Base-by-base conservation (phyloP, 2,329 filamentous ascomycete species). In the Lachnellula willkommii region DNA sequence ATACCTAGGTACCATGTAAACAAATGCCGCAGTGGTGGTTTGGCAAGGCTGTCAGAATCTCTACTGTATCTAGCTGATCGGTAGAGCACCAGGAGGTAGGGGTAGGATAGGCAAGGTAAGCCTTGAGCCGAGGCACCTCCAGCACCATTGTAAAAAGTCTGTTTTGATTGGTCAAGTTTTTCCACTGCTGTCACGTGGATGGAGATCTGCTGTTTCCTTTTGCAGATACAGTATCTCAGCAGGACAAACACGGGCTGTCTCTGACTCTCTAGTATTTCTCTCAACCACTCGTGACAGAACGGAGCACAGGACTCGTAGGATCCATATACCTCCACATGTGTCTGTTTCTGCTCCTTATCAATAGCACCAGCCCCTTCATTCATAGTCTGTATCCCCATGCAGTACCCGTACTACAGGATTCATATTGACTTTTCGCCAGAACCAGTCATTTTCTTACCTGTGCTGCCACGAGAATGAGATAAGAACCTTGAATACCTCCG, bases 401-500 rank as follows among this genome's bases (percentile, higher is more conserved):
- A n/a, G 39, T 20, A 8, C 15, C 39, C 2, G 39, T 42, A 11
- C 39, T 42, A 42, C 17, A 8, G 11, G 39, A 22, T 17, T 47
- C 24, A 15, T 32, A 24, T 24, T 47, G 45, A 47, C 24, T 14
- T 24, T 32, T n/a, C 22, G 45, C 22, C 39, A 20, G 15, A 15
- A n/a, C 12, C 45, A 47, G 24, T 26, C 45, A 47, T 42, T 45
- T 54, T 37, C 53, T 39, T 22, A 32, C 37, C 28, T 22, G 9
- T 32, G 32, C 47, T 9, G 14, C 20, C 26, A 20, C 54, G 50
- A 58, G 26, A 43, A 58, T 59, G 52, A 56, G 59, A 57, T 58
- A 57, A 61, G 56, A 24, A 39, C 12, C n/a, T 17, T 8, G 20
- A 24, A 17, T 35, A 54, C 58, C 42, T 35, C 43, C 52, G 17